Evolutionary conservation across 2,329 filamentous ascomycete genomes (phyloP), one percentile per base, ranked within the genome.

Genomic region (Piedraia hortae): DNA sequence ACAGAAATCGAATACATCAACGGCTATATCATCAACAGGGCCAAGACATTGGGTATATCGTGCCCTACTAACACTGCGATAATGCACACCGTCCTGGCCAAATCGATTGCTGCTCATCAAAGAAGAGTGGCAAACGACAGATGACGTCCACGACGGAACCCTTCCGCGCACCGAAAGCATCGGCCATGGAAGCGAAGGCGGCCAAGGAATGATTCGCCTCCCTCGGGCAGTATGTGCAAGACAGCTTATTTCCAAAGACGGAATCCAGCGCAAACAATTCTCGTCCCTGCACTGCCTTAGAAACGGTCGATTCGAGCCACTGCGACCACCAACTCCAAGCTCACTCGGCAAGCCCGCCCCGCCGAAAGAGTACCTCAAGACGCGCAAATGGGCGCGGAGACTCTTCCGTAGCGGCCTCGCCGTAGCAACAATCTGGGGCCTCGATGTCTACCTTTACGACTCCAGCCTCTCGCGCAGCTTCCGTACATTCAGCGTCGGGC

Each of bases 1-100:
- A 77, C 74, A 0, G 77, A 90, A 35, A 60, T 91, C 18, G 62
- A 80, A 20, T 89, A 69, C 36, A 59, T 82, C 33, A 91, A 88
- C 41, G 82, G 80, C 1, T 97, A 82, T 47, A 70, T 97, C 27
- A 55, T 88, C 14, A 56, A 52, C 22, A 59, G 69, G 18, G 85
- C 72, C 1, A 56, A 61, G 34, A 60, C 73, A 39, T 36, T 80
- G 28, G 73, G 74, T 2, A 51, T 90, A n/a, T 51, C 60, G 22
- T 66, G 66, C 35, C 60, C 63, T 6, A 52, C 68, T 28, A 85
- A 89, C 39, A 65, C 67, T 34, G 58, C 73, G 52, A 50, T 88
- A 18, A 50, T 70, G 42, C 53, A 66, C 23, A 46, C 78, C 47
- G 65, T 91, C 21, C 64, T 71, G 37, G 72, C 64, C 12, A 82